Evolutionary conservation across 1,284 basidiomycete genomes (phyloP).

Genomic region (Coniophora puteana): DNA sequence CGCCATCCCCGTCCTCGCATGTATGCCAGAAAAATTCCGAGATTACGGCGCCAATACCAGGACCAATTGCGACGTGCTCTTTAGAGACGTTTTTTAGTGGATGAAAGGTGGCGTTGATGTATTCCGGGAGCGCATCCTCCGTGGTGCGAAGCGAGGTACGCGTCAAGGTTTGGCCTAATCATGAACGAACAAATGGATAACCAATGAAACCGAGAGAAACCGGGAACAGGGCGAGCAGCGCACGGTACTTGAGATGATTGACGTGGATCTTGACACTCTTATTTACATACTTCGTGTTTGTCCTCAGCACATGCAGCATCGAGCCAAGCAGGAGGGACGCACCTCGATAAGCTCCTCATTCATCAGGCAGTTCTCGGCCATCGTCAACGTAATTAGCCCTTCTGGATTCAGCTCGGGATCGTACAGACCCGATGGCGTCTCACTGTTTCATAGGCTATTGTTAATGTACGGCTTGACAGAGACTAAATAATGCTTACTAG

Average conservation of each 20-base stretch:
- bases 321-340: too few species aligned
- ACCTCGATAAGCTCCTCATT: slow-evolving; percentile 10
- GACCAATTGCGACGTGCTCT: slow-evolving; percentile 7
- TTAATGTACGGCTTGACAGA: too few species aligned
- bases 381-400: slow-evolving; percentile 9
- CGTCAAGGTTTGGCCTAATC: slow-evolving; percentile 5
- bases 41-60: slow-evolving; percentile 11
- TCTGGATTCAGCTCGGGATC: slow-evolving; percentile 9
- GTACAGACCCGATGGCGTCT: too few species aligned
- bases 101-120: slow-evolving; percentile 9
- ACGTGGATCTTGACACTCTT: slow-evolving; percentile 8
- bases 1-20: slow-evolving; percentile 11
- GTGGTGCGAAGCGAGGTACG: slow-evolving; percentile 3
- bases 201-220: too few species aligned
- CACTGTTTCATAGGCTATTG: too few species aligned
- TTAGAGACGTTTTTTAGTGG: slow-evolving; percentile 4
- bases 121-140: slow-evolving; percentile 5
- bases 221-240: too few species aligned
- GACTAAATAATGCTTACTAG: too few species aligned
- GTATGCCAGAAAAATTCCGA: slow-evolving; percentile 11
- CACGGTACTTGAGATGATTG: slow-evolving; percentile 14
- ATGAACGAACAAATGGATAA: too few species aligned
- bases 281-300: too few species aligned
- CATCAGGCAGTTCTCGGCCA: slow-evolving; percentile 13
- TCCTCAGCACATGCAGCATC: too few species aligned